Percentiles rank a stretch among this genome's conserved stretches.
Conservation (phyloP, 441 rosid species). For the Eruca vesicaria region DNA sequence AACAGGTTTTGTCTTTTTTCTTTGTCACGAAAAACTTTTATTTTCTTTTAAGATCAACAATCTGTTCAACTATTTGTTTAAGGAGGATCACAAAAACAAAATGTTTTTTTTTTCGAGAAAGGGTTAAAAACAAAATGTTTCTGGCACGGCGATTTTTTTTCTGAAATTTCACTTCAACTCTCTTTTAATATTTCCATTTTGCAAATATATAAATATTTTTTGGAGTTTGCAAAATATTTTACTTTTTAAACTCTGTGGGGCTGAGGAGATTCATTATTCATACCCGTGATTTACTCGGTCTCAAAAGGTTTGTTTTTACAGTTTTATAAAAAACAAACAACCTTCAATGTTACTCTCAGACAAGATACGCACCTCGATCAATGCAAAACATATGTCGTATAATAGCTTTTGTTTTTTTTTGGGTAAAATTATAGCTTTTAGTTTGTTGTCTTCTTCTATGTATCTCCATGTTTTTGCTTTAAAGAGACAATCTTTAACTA, state of each 20-base stretch:
- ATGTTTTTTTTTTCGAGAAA: no score
- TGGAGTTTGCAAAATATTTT: slow-evolving; percentile 1
- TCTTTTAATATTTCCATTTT: neutral
- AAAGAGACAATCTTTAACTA: neutral
- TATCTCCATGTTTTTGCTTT: slow-evolving; percentile 16
- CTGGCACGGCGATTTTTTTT: neutral
- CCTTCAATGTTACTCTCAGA: neutral
- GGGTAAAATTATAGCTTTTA: slow-evolving; percentile 15
- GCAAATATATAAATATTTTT: neutral
- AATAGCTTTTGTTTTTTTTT: no score
- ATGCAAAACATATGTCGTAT: slow-evolving; percentile 22
- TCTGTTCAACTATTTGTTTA: neutral
- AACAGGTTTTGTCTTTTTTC: slow-evolving; percentile 37
- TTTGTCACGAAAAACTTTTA: neutral
- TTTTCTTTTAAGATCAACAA: slow-evolving; percentile 9
- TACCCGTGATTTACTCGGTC: slow-evolving; percentile 27
- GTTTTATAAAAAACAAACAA: neutral
- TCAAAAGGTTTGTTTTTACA: neutral
- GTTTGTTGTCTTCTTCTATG: slow-evolving; percentile 14
- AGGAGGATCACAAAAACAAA: neutral
- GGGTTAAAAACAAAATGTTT: slow-evolving; percentile 1
- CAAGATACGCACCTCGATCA: slow-evolving; percentile 16
- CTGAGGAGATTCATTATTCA: slow-evolving; percentile 18
- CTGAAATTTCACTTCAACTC: neutral
- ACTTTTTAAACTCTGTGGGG: slow-evolving; percentile 1